Base-by-base conservation (phyloP, 1,284 basidiomycete genomes). In the Flammula alnicola region DNA sequence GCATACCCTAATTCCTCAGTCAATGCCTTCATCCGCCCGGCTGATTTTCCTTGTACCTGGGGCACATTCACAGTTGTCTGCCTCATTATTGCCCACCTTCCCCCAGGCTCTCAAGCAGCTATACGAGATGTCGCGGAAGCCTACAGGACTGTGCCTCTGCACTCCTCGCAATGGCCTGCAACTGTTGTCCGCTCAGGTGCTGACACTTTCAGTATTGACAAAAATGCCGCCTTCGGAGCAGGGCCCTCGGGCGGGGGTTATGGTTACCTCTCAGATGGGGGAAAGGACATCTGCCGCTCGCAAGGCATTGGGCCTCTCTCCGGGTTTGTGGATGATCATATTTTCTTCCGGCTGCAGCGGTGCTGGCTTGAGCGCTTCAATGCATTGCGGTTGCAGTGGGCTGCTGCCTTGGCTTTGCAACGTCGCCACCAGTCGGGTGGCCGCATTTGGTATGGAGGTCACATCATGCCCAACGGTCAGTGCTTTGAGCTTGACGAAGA, bases 141-240 rank as follows among this genome's bases (percentile, higher is more conserved):
- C 17, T 73, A 72, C 45, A 46, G 65, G 0, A 67, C 58, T 0
- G 58, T 76, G 0, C 75, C 74, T 0, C 47, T 72, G 0, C 58
- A 65, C 9, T 61, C 59, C 0, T 64, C 58, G 0, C 70, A 78
- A 25, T 72, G 71, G 69, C 60, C 69, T 1, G 66, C 58, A n/a
- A n/a, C n/a, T n/a, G n/a, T n/a, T n/a, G n/a, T n/a, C n/a, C n/a
- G n/a, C n/a, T n/a, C n/a, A n/a, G n/a, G n/a, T n/a, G n/a, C n/a
- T n/a, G n/a, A n/a, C n/a, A n/a, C n/a, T n/a, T n/a, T n/a, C n/a
- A n/a, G n/a, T n/a, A n/a, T n/a, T n/a, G n/a, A n/a, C n/a, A n/a
- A n/a, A n/a, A 7, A 37, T 20, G 33, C 14, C 3, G 33, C 32
- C 9, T 45, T 45, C 37, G 43, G 43, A 1, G 14, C 33, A 4